phyloP scores from a whole-genome alignment of 2,329 filamentous ascomycete species.

The Blastomyces gilchristii region DNA sequence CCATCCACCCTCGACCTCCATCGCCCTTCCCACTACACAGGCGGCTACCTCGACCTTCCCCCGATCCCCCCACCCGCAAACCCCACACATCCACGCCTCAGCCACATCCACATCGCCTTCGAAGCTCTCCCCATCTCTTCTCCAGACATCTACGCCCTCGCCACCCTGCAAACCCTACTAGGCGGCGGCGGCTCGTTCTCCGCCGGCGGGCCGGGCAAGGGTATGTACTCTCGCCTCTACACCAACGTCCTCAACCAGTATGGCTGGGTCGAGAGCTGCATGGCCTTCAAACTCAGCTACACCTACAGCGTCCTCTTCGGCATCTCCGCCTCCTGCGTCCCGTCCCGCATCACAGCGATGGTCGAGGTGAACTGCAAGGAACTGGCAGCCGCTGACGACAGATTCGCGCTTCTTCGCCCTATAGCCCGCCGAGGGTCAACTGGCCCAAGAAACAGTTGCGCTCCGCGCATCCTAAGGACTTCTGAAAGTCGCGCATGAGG shows the following conservation, averaged over 20 bases:
- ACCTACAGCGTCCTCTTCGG: slow-evolving; percentile 92
- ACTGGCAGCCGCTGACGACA: slow-evolving; percentile 67
- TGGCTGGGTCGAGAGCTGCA: slow-evolving; percentile 91
- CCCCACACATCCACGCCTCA: slow-evolving; percentile 68
- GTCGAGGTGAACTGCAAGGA: slow-evolving; percentile 93
- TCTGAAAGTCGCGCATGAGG: slow-evolving; percentile 65
- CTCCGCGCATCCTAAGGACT: slow-evolving; percentile 73
- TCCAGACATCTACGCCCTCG: slow-evolving; percentile 90
- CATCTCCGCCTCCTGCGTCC: slow-evolving; percentile 77
- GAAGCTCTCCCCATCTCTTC: slow-evolving; percentile 86
- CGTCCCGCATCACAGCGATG: slow-evolving; percentile 68
- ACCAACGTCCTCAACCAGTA: slow-evolving; percentile 97
- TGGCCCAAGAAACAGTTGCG: slow-evolving; percentile 96
- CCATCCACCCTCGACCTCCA: slow-evolving; percentile 47
- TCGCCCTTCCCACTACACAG: slow-evolving; percentile 72
- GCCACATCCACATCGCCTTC: slow-evolving; percentile 90
- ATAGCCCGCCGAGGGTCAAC: slow-evolving; percentile 63
- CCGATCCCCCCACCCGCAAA: slow-evolving; percentile 66
- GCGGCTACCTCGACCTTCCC: slow-evolving; percentile 80
- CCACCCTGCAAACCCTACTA: slow-evolving; percentile 88
- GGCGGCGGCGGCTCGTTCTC: slow-evolving; percentile 95
- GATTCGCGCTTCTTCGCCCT: slow-evolving; percentile 65
- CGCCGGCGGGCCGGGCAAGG: slow-evolving; percentile 91
- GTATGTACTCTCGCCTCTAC: slow-evolving; percentile 97
- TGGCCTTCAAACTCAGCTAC: slow-evolving; percentile 96